Base-by-base conservation (phyloP, 805 yeast genomes). In the Monosporozyma servazzii region DNA sequence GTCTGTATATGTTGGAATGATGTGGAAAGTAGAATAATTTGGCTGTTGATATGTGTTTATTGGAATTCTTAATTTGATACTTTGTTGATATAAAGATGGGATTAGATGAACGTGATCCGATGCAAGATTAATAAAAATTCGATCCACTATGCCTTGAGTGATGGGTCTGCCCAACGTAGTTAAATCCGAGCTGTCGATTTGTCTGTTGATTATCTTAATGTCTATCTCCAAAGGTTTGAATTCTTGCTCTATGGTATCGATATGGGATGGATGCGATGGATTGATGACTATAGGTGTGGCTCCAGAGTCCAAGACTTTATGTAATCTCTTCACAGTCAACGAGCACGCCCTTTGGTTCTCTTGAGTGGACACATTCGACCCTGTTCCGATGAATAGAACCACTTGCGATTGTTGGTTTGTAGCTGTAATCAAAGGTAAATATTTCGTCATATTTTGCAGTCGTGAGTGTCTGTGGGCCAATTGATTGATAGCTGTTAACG, bases 31-130 rank as follows among this genome's bases (percentile, higher is more conserved):
- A 50, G 93, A 86, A 25, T 76, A 72, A 31, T 81, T 81, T 0
- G 89, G 81, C 15, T 80, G 76, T 56, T 88, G 96, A 0, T 85
- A 76, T 0, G 86, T 84, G 62, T 88, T 89, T 45, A 91, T 74
- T 0, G 97, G 97, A 3, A 90, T 86, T 61, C 97, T 75, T 48
- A 79, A 69, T 49, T 74, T 67, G 45, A 66, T 67, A 68, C 96
- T 88, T 39, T 62, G 70, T 1, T 70, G 58, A 54, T 66, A 81
- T 11, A 88, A 75, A 2, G 60, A 55, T 23, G 63, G 56, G 45
- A 77, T 77, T 46, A 71, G 49, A 2, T 52, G 58, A 11, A 55
- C 47, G 49, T 66, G 54, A 10, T 65, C 58, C 13, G 61, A 51
- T 0, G 75, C 68, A 3, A 80, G 61, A 15, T 79, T 74, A 2